A percentile compares a stretch with the other conserved stretches of the same genome.
Conservation (phyloP, 2,329 filamentous ascomycete species). For the Aspergillus chevalieri region DNA sequence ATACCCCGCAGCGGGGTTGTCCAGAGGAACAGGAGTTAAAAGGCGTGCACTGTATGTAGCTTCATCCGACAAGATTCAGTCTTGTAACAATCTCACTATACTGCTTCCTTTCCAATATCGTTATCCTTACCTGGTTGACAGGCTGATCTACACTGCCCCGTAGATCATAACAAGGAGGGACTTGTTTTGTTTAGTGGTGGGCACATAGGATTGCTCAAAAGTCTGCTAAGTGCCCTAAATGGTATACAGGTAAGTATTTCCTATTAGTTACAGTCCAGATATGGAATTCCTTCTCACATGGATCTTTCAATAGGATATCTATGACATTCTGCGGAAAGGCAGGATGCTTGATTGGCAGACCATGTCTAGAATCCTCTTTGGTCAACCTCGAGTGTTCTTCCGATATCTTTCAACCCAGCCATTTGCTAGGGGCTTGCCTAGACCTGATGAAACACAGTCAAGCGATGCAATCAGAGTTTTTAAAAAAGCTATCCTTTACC, state of each 20-base stretch:
- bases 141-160: no score
- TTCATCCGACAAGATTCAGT: no score
- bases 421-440: not conserved
- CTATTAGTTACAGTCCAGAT: not conserved
- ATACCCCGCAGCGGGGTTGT: no score
- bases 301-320: not conserved
- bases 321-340: not conserved
- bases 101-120: no score
- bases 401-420: not conserved
- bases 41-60: no score
- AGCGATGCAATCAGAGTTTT: not conserved
- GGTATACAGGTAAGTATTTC: not conserved
- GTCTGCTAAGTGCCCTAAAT: not conserved
- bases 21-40: no score
- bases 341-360: constrained; percentile 1
- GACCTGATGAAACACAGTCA: not conserved
- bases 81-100: no score
- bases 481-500: not conserved
- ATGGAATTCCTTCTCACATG: not conserved
- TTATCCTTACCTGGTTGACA: no score
- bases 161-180: no score
- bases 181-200: constrained; percentile 5
- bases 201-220: constrained; percentile 5
- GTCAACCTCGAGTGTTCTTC: not conserved
- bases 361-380: constrained; percentile 2